phyloP scores from a whole-genome alignment of 768 basidiomycete genomes.

The Nevesoporus exiguus region DNA sequence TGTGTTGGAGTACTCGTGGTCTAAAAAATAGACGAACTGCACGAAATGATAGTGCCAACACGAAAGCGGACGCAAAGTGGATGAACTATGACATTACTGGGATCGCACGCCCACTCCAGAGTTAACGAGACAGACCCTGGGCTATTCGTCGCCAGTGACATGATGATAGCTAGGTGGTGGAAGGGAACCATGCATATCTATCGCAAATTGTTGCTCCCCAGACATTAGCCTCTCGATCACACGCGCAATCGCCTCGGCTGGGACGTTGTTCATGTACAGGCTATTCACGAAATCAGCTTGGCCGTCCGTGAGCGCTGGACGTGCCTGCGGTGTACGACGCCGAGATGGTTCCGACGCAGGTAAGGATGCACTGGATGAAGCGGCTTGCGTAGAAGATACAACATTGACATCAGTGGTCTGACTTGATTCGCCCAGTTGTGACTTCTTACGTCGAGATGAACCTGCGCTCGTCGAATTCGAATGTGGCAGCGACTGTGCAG shows the following conservation, averaged over 20 bases:
- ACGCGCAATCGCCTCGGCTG: slow-evolving; percentile 14
- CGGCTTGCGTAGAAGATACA: neutral
- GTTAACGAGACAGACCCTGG: too few species aligned
- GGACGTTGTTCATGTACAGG: slow-evolving; percentile 14
- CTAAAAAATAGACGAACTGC: too few species aligned
- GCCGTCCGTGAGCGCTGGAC: slow-evolving; percentile 15
- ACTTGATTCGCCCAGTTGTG: neutral
- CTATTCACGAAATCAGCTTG: slow-evolving; percentile 19
- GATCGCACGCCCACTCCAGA: too few species aligned
- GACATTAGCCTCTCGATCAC: slow-evolving; percentile 23
- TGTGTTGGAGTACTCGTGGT: too few species aligned
- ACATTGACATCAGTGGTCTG: neutral
- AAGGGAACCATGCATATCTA: slow-evolving; percentile 8
- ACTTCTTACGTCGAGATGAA: neutral
- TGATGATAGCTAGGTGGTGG: slow-evolving; percentile 17
- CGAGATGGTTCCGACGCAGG: neutral
- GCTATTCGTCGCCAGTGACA: neutral
- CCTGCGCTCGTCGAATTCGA: neutral
- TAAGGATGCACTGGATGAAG: neutral
- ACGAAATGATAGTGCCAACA: neutral
- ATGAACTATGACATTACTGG: too few species aligned
- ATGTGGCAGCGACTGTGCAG: neutral
- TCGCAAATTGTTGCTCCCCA: slow-evolving; percentile 5
- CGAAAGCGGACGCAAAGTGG: too few species aligned
- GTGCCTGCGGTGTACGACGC: slow-evolving; percentile 4